Percentiles rank a stretch among this genome's conserved stretches.
Conservation (phyloP, 495 filamentous ascomycete genomes). For the Wilcoxina mikolae region DNA sequence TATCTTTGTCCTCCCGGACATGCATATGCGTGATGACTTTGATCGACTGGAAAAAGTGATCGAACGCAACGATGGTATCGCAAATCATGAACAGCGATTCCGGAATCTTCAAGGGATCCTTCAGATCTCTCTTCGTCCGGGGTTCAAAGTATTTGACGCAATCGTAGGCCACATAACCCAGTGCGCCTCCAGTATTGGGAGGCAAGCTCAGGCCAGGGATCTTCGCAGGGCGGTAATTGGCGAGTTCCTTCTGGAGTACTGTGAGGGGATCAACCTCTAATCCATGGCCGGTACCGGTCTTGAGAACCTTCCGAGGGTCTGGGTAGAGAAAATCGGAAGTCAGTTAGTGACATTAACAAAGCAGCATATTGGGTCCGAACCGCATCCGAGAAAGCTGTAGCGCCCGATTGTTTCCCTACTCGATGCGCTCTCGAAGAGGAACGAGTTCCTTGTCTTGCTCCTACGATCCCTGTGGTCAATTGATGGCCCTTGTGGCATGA, state of each 20-base stretch:
- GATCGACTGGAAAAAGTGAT: slow-evolving; percentile 82
- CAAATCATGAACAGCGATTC: slow-evolving; percentile 97
- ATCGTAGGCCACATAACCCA: slow-evolving; percentile 95
- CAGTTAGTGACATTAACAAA: background rate
- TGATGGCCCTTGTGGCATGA: background rate
- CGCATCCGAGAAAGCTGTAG: slow-evolving; percentile 87
- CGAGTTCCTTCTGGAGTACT: slow-evolving; percentile 61
- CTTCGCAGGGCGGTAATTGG: slow-evolving; percentile 57
- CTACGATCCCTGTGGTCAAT: slow-evolving; percentile 23
- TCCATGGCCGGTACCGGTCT: slow-evolving; percentile 77
- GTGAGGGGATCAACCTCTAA: slow-evolving; percentile 68
- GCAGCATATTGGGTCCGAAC: slow-evolving; percentile 31
- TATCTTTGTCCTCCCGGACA: slow-evolving; percentile 39
- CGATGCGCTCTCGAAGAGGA: slow-evolving; percentile 88
- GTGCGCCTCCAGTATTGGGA: slow-evolving; percentile 73
- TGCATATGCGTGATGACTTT: slow-evolving; percentile 83
- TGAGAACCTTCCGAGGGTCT: slow-evolving; percentile 73
- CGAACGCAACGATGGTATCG: slow-evolving; percentile 87
- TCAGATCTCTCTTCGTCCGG: slow-evolving; percentile 68
- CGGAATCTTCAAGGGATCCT: slow-evolving; percentile 74
- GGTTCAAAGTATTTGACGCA: slow-evolving; percentile 97
- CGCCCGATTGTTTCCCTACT: slow-evolving; percentile 80
- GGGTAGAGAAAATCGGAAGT: slow-evolving; percentile 3
- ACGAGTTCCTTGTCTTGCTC: slow-evolving; percentile 50
- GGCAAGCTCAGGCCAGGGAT: slow-evolving; percentile 70